A percentile compares a stretch with the other conserved stretches of the same genome.
phyloP scores from a whole-genome alignment of 345 rosid genomes.

The Dimocarpus longan region DNA sequence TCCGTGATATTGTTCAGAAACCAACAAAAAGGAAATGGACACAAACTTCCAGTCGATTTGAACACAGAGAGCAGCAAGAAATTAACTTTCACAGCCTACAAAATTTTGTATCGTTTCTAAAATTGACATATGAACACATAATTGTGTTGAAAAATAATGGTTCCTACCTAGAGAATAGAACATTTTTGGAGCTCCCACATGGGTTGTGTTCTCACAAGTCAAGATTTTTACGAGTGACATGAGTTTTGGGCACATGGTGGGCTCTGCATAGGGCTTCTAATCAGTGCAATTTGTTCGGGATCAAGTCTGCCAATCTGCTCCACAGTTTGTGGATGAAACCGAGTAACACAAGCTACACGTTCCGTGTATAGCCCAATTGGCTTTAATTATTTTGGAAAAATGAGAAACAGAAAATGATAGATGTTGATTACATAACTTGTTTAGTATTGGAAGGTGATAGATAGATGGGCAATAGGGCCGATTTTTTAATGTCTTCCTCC shows the following conservation, averaged over 20 bases:
- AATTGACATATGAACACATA: too few relatives aligned
- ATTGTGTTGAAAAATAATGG: not conserved
- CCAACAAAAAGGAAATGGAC: not conserved
- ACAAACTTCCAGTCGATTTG: too few relatives aligned
- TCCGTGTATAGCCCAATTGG: too few relatives aligned
- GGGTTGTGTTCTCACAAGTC: not conserved
- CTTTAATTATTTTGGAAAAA: too few relatives aligned
- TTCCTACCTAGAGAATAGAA: not conserved
- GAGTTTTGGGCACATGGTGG: conserved; percentile 9
- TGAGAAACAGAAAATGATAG: too few relatives aligned
- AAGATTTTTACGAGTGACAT: not conserved
- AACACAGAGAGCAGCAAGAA: not conserved
- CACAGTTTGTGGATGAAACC: not conserved
- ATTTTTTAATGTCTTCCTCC: not conserved
- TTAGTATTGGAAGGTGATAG: not conserved
- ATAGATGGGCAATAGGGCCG: not conserved
- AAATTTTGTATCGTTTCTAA: not conserved
- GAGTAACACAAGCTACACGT: not conserved
- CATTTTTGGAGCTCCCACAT: not conserved
- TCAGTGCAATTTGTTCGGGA: not conserved
- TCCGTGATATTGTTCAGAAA: not conserved
- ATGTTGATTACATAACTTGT: not conserved
- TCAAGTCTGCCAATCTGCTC: not conserved
- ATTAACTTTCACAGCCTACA: not conserved
- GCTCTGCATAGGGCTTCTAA: not conserved